A percentile compares a stretch with the other conserved stretches of the same genome.
Conservation (phyloP, 2,329 filamentous ascomycete genomes). For the Orbilia brochopaga region DNA sequence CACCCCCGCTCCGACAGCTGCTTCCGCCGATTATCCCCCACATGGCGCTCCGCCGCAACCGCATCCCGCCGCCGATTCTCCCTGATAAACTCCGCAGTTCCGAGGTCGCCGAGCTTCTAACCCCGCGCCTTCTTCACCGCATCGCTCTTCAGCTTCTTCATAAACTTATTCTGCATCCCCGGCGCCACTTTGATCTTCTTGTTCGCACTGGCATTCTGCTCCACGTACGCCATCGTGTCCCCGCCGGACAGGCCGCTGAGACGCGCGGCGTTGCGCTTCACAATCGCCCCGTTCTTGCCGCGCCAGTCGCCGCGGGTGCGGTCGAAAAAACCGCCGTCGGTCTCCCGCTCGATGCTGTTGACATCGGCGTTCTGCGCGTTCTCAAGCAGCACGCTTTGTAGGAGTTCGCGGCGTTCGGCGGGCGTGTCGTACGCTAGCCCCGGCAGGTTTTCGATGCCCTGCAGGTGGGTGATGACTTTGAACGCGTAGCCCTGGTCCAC, state of each 20-base stretch:
- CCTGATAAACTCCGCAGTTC: constrained; percentile 27
- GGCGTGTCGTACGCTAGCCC: constrained; percentile 80
- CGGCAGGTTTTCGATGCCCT: constrained; percentile 84
- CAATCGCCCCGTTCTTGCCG: constrained; percentile 56
- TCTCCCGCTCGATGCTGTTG: constrained; percentile 73
- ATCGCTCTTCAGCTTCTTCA: constrained; percentile 47
- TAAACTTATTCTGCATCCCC: constrained; percentile 47
- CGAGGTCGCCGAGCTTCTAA: constrained; percentile 42
- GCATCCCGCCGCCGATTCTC: constrained; percentile 16
- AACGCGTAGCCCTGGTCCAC: constrained; percentile 99
- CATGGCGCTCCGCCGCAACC: constrained; percentile 8
- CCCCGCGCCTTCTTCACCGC: constrained; percentile 43
- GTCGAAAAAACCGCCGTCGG: constrained; percentile 66
- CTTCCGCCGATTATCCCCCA: constrained; percentile 30
- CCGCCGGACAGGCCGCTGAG: constrained; percentile 86
- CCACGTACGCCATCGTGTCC: constrained; percentile 95
- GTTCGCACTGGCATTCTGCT: constrained; percentile 77
- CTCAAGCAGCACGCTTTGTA: constrained; percentile 80
- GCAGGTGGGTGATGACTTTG: constrained; percentile 95
- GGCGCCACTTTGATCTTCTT: constrained; percentile 69
- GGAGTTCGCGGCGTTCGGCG: constrained; percentile 79
- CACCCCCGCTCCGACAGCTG: constrained; percentile 28
- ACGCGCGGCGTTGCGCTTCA: constrained; percentile 75
- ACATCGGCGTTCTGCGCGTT: constrained; percentile 73
- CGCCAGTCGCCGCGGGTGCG: constrained; percentile 60